A percentile compares a stretch with the other conserved stretches of the same genome.
Evolutionary conservation across 2,329 filamentous ascomycete genomes (phyloP).

Genomic region (Paracamarosporium sp.): DNA sequence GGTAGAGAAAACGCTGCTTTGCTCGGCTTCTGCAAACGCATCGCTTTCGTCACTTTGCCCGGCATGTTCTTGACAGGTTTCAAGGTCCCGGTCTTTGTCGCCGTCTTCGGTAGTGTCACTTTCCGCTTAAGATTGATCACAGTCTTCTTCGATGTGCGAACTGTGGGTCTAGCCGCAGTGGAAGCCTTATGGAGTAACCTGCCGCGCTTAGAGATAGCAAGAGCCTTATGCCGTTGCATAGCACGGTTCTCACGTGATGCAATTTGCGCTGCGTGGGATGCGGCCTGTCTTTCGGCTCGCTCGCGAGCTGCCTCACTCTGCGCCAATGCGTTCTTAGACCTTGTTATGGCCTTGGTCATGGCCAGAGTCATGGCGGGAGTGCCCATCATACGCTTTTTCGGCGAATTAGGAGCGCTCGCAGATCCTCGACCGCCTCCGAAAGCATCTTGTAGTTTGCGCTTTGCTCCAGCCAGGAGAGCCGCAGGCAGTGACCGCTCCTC

Average conservation of each 20-base stretch:
- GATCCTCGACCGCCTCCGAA: slow-evolving; percentile 29
- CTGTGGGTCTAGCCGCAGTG: slow-evolving; percentile 12
- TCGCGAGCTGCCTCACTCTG: slow-evolving; percentile 28
- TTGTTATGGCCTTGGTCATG: no score
- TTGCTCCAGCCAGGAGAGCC: slow-evolving; percentile 38
- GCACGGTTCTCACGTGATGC: slow-evolving; percentile 43
- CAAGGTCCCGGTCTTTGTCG: slow-evolving; percentile 23
- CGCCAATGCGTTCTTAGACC: slow-evolving; percentile 29
- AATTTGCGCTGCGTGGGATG: slow-evolving; percentile 34
- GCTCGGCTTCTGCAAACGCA: slow-evolving; percentile 21
- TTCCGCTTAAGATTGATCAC: slow-evolving; percentile 27
- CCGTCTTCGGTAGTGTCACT: slow-evolving; percentile 1
- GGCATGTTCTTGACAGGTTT: slow-evolving; percentile 26
- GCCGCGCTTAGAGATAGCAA: slow-evolving; percentile 17
- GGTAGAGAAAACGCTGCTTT: background rate
- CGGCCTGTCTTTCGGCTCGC: slow-evolving; percentile 34
- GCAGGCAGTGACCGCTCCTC: slow-evolving; percentile 41
- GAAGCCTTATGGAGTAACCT: slow-evolving; percentile 9
- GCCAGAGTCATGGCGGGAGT: slow-evolving; percentile 22
- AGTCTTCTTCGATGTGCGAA: slow-evolving; percentile 28
- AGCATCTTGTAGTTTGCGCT: slow-evolving; percentile 43
- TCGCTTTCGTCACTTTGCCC: slow-evolving; percentile 22
- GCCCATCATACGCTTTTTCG: slow-evolving; percentile 40
- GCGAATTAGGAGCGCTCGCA: slow-evolving; percentile 32
- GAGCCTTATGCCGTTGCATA: slow-evolving; percentile 29